Evolutionary conservation across 192 early-diverging fungal species (phyloP).

Genomic region (Coemansia sp.): DNA sequence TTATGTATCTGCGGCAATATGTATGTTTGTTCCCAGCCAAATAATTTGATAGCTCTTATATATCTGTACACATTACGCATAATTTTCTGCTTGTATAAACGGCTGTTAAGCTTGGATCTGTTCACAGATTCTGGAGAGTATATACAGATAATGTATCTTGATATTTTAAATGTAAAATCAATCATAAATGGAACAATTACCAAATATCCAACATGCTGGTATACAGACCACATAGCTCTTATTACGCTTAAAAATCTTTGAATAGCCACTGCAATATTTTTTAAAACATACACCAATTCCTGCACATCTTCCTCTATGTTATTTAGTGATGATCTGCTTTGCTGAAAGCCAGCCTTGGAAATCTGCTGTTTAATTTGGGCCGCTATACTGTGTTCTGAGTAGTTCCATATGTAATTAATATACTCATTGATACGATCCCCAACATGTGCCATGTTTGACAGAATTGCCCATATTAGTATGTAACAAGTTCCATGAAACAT

Average conservation of each 20-base stretch:
- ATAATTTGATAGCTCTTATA: conserved; percentile 28
- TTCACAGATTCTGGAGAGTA: background rate
- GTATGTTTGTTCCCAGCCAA: conserved; percentile 38
- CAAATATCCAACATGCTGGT: background rate
- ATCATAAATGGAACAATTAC: background rate
- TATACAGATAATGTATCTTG: background rate
- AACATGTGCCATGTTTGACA: too few relatives aligned
- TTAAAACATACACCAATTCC: too few relatives aligned
- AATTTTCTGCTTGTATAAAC: background rate
- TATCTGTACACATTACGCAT: background rate
- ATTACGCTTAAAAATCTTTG: background rate
- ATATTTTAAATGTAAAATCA: background rate
- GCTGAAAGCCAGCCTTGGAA: too few relatives aligned
- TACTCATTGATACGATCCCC: too few relatives aligned
- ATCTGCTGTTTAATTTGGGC: too few relatives aligned
- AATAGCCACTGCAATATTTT: too few relatives aligned
- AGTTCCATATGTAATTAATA: too few relatives aligned
- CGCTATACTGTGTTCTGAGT: too few relatives aligned
- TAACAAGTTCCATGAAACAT: too few relatives aligned
- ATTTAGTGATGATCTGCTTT: too few relatives aligned
- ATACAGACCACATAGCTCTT: background rate
- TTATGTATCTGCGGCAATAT: background rate
- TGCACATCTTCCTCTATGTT: too few relatives aligned
- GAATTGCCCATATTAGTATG: too few relatives aligned
- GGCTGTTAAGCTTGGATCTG: background rate